These are phyloP conservation scores for Paramyrothecium roridum DNA, from an alignment of 2,329 filamentous ascomycete species.

Conservation along the genomic window DNA sequence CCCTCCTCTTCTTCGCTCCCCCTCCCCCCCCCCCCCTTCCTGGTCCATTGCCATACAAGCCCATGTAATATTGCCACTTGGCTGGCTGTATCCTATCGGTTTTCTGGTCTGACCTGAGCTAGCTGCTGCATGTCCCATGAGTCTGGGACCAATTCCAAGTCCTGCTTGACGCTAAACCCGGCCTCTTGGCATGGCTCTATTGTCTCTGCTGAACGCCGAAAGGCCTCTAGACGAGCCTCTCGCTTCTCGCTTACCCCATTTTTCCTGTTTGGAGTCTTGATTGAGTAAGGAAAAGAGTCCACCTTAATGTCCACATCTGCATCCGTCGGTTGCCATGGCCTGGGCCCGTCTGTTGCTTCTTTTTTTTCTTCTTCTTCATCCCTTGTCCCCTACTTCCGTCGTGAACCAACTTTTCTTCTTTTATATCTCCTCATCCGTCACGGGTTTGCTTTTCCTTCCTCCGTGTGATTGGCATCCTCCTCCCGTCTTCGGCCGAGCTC, in stretches of 20 bases:
- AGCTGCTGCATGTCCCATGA: neutral
- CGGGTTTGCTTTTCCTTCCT: neutral
- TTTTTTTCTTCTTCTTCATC: neutral
- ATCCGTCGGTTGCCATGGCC: neutral
- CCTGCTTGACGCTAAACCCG: neutral
- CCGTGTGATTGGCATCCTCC: neutral
- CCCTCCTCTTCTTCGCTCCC: neutral
- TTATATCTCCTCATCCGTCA: neutral
- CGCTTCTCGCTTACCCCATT: too few relatives aligned
- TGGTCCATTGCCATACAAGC: too few relatives aligned
- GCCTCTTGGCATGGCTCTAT: neutral
- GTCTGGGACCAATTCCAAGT: neutral
- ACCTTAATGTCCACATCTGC: neutral
- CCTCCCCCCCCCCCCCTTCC: too few relatives aligned
- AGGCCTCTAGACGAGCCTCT: neutral
- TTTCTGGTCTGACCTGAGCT: neutral
- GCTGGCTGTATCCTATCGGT: too few relatives aligned
- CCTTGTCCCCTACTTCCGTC: neutral
- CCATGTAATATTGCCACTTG: too few relatives aligned
- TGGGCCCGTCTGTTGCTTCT: neutral
- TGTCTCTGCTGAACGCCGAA: neutral
- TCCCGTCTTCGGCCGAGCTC: neutral
- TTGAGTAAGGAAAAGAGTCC: neutral
- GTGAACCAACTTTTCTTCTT: neutral
- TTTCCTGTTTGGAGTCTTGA: neutral